Evolutionary conservation across 768 basidiomycete genomes (phyloP), one percentile per base, ranked within the genome.

Genomic region (Cantharellus anzutake): DNA sequence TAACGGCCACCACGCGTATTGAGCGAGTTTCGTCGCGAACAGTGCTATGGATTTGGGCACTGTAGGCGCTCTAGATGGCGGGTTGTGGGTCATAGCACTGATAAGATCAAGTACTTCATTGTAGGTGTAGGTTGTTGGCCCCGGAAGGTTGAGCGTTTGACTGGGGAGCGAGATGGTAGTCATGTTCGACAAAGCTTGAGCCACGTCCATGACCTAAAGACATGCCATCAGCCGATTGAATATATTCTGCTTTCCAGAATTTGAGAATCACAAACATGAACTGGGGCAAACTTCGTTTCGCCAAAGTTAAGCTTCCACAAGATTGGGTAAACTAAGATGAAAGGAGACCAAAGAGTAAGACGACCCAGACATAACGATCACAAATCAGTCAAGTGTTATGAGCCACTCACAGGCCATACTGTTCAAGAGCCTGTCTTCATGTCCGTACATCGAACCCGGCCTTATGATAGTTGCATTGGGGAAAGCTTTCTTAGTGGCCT

Each of bases 291-390:
- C 71, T 79, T 81, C 34, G 96, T 93, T 70, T 84, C 73, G 42
- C 81, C 87, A 66, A 85, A 72, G 75, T 99, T 99, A 62, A 98
- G 76, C 69, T 87, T 86, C 89, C 84, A 98, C 78, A 87, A 85
- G 61, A 90, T 83, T 11, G 93, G 85, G 80, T 86, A 93, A 64
- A 80, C 92, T 93, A 66, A 16, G 29, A 52, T 65, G 60, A 55
- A 56, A 61, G 52, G 51, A 53, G 51, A 63, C 60, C 34, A 39
- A 58, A 7, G 20, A 60, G 20, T 29, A 39, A 48, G 59, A 59
- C 59, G 55, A 41, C 38, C 34, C 42, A 14, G 16, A 57, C 56
- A 55, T 7, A 11, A 14, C 35, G 7, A 55, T 55, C 44, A 11
- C 11, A 11, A 29, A 48, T 48, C 44, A 11, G 11, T 2, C 35